A percentile compares a stretch with the other conserved stretches of the same genome.
phyloP scores from a whole-genome alignment of 1,284 basidiomycete genomes.

The Rhodotorula mucilaginosa region DNA sequence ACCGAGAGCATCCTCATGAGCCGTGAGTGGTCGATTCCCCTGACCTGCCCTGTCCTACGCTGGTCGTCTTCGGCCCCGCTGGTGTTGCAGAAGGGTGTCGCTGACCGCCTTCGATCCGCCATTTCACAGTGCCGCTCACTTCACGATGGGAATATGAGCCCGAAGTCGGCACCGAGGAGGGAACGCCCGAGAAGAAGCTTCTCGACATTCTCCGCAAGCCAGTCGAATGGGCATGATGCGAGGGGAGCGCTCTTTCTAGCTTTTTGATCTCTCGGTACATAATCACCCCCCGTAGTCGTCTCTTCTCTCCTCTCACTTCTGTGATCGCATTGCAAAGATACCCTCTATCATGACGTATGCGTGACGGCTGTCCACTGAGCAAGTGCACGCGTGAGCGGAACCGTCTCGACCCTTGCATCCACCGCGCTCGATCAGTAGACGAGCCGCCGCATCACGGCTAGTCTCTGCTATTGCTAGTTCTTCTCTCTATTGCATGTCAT shows the following conservation, averaged over 20 bases:
- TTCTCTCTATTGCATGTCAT: too few relatives aligned
- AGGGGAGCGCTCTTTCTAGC: background rate
- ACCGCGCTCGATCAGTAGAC: too few relatives aligned
- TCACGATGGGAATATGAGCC: constrained; percentile 93
- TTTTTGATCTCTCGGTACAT: background rate
- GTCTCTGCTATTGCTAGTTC: too few relatives aligned
- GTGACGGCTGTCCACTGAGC: too few relatives aligned
- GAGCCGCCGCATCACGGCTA: too few relatives aligned
- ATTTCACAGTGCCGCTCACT: constrained; percentile 65
- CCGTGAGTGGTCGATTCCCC: constrained; percentile 33
- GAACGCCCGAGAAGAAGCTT: constrained; percentile 69
- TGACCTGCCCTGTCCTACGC: background rate
- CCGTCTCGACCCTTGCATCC: background rate
- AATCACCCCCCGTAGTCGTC: background rate
- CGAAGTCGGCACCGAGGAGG: constrained; percentile 66
- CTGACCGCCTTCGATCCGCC: constrained; percentile 28
- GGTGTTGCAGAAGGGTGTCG: background rate
- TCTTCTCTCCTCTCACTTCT: background rate
- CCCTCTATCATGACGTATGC: background rate
- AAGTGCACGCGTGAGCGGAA: background rate
- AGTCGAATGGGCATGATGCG: constrained; percentile 61
- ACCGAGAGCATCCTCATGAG: constrained; percentile 93
- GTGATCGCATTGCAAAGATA: background rate
- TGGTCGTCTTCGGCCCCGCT: background rate
- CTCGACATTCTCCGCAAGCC: constrained; percentile 68